A percentile compares a stretch with the other conserved stretches of the same genome.
Conservation (phyloP, 768 basidiomycete species). For the Jaapia argillacea region DNA sequence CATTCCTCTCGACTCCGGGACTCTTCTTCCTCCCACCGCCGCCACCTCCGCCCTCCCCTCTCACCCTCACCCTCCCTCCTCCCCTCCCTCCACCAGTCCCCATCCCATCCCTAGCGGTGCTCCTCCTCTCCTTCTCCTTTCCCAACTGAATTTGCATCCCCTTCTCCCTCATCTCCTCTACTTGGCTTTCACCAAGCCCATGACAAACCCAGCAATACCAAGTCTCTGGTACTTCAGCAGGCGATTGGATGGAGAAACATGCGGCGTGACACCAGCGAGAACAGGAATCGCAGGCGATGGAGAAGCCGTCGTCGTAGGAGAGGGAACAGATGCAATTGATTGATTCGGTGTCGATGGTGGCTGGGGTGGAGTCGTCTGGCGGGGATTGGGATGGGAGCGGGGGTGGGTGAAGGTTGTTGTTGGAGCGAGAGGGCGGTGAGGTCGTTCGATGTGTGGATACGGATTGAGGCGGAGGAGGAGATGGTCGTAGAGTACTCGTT, state of each 20-base stretch:
- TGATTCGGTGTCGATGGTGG: too few species aligned
- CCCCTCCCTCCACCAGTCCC: slow-evolving; percentile 12
- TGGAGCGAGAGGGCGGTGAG: too few species aligned
- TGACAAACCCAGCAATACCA: slow-evolving; percentile 70
- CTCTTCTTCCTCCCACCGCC: slow-evolving; percentile 25
- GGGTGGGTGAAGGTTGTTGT: too few species aligned
- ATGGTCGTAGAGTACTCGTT: too few species aligned
- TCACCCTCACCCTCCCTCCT: slow-evolving; percentile 26
- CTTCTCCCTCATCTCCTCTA: not conserved
- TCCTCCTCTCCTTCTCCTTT: slow-evolving; percentile 35
- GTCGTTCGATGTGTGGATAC: too few species aligned
- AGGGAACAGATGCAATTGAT: too few species aligned
- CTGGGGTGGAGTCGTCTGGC: too few species aligned
- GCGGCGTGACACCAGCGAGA: slow-evolving; percentile 77
- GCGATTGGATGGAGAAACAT: slow-evolving; percentile 52
- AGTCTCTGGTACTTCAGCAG: slow-evolving; percentile 56
- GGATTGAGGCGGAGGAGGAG: too few species aligned
- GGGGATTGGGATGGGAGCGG: too few species aligned
- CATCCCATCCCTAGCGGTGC: slow-evolving; percentile 28
- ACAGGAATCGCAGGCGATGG: slow-evolving; percentile 79
- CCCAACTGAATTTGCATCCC: not conserved
- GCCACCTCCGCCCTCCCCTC: slow-evolving; percentile 28
- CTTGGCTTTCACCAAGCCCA: slow-evolving; percentile 32
- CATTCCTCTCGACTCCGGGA: slow-evolving; percentile 24
- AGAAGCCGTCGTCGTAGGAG: too few species aligned